Base-by-base conservation (phyloP, 805 yeast species). In the Suhomyces faveliae region DNA sequence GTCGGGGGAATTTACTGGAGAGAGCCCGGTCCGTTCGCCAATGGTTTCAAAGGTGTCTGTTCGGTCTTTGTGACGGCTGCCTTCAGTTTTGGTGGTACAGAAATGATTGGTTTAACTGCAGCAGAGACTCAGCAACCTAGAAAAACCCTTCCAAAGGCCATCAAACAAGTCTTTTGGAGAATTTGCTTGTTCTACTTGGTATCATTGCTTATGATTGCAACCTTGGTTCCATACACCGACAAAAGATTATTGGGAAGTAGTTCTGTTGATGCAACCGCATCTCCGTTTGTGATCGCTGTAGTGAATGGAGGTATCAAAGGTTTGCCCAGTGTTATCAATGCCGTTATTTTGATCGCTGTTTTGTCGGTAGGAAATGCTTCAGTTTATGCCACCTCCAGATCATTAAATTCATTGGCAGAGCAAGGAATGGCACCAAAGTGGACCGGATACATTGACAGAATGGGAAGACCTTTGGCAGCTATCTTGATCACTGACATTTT, bases 241-340 rank as follows among this genome's bases (percentile, higher is more conserved):
- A 8, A 39, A 2, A 46, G 60, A 40, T 64, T 74, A 51, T 64
- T 77, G 44, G 70, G 69, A 20, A 77, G 79, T 49, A 71, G 78
- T 20, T 63, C 76, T 41, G 76, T 72, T 42, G 81, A 79, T 53
- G 85, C 85, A 30, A 66, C 83, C 17, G 86, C 89, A 15, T 85
- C 91, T 19, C 92, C 94, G 12, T 86, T 85, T 55, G 91, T 86
- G 43, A 80, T 86, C 65, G 87, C 91, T 23, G 77, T 84, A 46
- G 71, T 64, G 25, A 74, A 76, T 44, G 85, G 85, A 23, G 87
- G 88, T 52, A 81, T 83, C 52, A 68, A 64, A 29, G 89, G 84
- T 40, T 66, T 83, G 42, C 87, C 87, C 24, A 73, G 80, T 43
- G 78, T 85, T 23, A 73, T 85, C 65, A 85, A 85, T 58, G 86